A percentile compares a stretch with the other conserved stretches of the same genome.
Conservation (phyloP, 192 early-diverging fungal genomes). For the Coemansia sp. region DNA sequence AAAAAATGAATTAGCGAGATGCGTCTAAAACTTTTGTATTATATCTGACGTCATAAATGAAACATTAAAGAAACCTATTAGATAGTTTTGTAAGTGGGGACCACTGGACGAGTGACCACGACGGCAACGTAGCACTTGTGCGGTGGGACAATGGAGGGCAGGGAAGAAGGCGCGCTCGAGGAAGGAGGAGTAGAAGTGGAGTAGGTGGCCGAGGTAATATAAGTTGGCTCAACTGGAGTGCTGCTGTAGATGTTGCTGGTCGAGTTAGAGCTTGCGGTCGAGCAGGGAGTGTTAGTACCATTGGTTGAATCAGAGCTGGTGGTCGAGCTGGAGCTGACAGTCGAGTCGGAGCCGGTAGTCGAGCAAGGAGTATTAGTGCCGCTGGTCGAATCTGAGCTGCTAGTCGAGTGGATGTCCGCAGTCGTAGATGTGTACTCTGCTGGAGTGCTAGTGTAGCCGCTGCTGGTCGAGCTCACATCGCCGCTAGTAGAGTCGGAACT, state of each 20-base stretch:
- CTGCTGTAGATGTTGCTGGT: not conserved
- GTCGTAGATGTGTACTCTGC: not conserved
- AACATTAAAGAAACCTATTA: not conserved
- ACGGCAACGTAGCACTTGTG: conserved; percentile 4
- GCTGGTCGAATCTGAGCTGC: not conserved
- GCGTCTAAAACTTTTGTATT: not conserved
- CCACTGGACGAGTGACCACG: not conserved
- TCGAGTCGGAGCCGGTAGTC: not conserved
- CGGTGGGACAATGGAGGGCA: not conserved
- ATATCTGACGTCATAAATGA: not conserved
- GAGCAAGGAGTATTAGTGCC: not conserved
- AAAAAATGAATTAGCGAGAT: no score
- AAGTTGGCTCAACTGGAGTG: not conserved
- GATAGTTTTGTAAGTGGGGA: not conserved
- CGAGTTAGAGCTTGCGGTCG: not conserved
- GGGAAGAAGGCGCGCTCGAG: not conserved
- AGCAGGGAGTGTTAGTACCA: not conserved
- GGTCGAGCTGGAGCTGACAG: not conserved
- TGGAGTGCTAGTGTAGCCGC: not conserved
- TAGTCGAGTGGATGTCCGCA: not conserved
- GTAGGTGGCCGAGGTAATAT: not conserved
- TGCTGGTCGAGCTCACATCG: not conserved
- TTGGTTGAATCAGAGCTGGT: not conserved
- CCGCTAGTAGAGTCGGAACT: not conserved
- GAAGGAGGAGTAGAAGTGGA: not conserved